Evolutionary conservation across 2,329 filamentous ascomycete species (phyloP), one percentile per base, ranked within the genome.

Genomic region (Verticillium zaregamsianum): DNA sequence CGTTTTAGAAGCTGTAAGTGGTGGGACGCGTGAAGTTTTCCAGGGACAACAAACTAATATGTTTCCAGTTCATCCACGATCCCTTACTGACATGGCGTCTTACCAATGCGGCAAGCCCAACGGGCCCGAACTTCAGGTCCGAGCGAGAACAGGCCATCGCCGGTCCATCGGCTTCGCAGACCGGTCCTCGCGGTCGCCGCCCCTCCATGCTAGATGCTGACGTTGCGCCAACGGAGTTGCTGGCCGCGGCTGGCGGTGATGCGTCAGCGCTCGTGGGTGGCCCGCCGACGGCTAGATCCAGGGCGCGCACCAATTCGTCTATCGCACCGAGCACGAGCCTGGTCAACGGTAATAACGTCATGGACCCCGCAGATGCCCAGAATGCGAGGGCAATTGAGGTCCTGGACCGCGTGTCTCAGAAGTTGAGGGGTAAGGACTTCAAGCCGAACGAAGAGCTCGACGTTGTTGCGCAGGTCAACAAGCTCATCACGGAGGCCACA

Each of bases 81-180:
- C 95, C 96, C n/a, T 86, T 99, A 52, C 90, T 99, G 60, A 99
- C 93, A 57, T 99, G 95, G 95, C 90, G 95, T 68, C 85, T 99
- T 40, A 89, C 86, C 35, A 87, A 82, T 60, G 82, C 84, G 11
- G 80, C 83, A 11, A 88, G 85, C 33, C 87, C 88, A 1, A 74
- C 85, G 14, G 88, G 88, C 0, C 88, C 88, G 55, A 88, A 88
- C 71, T 91, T 90, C 80, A 77, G 79, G 58, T 85, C 84, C 2
- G 85, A 88, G 64, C 80, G 83, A 32, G 86, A 88, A 60, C 73
- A 79, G 17, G 81, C 83, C 20, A 71, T 88, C 28, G 78, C 72
- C 1, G 82, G 79, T 1, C 77, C 79, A 1, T 74, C 73, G 33
- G 45, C 45, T n/a, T 23, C 45, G 45, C 45, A 52, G 45, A 52